Evolutionary conservation across 2,329 filamentous ascomycete species (phyloP), one percentile per base, ranked within the genome.

Genomic region (Colletotrichum filicis): DNA sequence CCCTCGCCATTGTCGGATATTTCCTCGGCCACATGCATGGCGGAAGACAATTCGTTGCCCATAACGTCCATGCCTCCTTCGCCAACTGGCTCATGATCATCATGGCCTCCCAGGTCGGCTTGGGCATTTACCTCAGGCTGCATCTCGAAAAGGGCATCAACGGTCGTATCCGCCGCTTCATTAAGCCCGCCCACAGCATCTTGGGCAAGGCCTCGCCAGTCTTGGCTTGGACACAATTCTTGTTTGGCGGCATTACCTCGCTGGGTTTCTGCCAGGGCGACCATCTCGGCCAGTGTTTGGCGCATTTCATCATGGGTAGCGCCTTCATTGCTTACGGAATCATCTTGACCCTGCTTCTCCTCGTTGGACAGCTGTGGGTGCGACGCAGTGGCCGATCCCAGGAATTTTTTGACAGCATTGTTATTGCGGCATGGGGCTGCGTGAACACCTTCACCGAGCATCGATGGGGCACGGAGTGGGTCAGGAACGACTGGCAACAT

Each of bases 401-500:
- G 82, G 97, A 99, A 82, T 99, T 99, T 85, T 98, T 97, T 82
- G 97, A 99, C 83, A 97, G 93, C 74, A 84, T 93, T 62, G 89
- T 98, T 77, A 98, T 99, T 79, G 94, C 95, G 1, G 92, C 93
- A 1, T 99, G 97, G 97, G 97, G 96, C 42, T 97, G 95, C 80
- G 92, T 99, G 83, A 99, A 98, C 83, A 98, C 97, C 9, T 98
- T 99, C 78, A 99, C 97, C 22, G 97, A 98, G 83, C 97, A 99
- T 81, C 91, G 93, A 65, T 99, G 97, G 97, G 97, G 97, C 67
- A 88, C 88, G 1, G 89, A 90, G 0, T 99, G 97, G 97, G 95
- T 93, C 65, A 91, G 90, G 83, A 98, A 98, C 79, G 97, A 99
- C 82, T 91, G 98, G 85, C 96, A 99, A 82, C 97, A 99, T 82